Evolutionary conservation across 441 rosid genomes (phyloP).

Genomic region (Pelargonium cotyledonis): DNA sequence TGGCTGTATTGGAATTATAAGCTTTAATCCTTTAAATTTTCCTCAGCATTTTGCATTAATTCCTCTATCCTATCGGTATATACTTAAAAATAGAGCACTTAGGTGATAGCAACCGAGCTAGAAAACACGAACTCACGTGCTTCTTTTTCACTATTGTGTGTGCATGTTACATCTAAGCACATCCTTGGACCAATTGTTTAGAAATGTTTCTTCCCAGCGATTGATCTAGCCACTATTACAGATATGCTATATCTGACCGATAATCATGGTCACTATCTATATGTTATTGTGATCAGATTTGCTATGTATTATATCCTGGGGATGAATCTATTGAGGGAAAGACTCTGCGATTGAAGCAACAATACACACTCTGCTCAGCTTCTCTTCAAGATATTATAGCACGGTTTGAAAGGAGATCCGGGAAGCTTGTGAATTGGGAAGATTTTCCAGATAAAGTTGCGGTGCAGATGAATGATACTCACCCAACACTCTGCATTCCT

Average conservation of each 20-base stretch:
- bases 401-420: constrained; percentile 75
- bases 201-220: no score
- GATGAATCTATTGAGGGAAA: constrained; percentile 89
- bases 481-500: constrained; percentile 71
- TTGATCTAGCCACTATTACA: no score
- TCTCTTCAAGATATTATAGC: constrained; percentile 87
- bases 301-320: constrained; percentile 85
- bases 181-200: no score
- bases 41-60: no score
- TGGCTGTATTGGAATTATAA: not conserved
- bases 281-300: constrained; percentile 44
- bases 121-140: not conserved
- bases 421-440: constrained; percentile 59
- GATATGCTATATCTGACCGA: no score
- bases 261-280: not conserved
- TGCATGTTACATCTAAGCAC: not conserved
- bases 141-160: no score
- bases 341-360: constrained; percentile 88
- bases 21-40: no score
- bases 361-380: constrained; percentile 89
- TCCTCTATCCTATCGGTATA: no score
- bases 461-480: constrained; percentile 91
- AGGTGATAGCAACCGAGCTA: no score
- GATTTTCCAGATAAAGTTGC: constrained; percentile 83
- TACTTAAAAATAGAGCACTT: no score